Conservation (phyloP, 805 yeast species). For the Kodamaea neixiangensis region DNA sequence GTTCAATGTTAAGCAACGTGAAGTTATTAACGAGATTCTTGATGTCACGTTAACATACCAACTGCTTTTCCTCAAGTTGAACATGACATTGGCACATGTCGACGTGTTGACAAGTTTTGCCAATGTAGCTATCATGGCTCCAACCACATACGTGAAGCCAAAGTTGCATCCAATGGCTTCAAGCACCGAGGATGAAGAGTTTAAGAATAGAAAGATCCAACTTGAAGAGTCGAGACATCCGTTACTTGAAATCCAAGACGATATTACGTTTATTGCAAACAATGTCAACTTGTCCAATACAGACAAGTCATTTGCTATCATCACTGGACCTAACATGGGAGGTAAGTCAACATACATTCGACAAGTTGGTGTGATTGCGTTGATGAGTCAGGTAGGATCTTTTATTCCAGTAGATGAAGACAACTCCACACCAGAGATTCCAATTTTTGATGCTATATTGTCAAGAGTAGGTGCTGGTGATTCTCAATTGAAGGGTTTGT, state of each 20-base stretch:
- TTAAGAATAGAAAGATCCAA: constrained; percentile 46
- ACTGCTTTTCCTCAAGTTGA: constrained; percentile 71
- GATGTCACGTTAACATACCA: constrained; percentile 78
- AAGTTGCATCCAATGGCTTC: constrained; percentile 55
- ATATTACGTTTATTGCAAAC: constrained; percentile 85
- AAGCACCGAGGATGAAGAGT: constrained; percentile 21
- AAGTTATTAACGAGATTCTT: constrained; percentile 80
- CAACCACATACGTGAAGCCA: constrained; percentile 79
- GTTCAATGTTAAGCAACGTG: constrained; percentile 74
- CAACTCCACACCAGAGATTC: constrained; percentile 58
- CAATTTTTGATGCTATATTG: constrained; percentile 85
- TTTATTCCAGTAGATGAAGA: constrained; percentile 69
- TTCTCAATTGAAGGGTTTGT: constrained; percentile 93
- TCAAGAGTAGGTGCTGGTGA: constrained; percentile 99
- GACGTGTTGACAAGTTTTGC: constrained; percentile 90
- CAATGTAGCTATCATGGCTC: constrained; percentile 74
- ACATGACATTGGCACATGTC: constrained; percentile 64
- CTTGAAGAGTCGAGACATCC: constrained; percentile 90
- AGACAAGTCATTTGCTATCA: constrained; percentile 69
- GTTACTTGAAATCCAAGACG: constrained; percentile 90
- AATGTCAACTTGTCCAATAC: constrained; percentile 66
- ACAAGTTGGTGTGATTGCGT: constrained; percentile 82
- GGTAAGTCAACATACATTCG: constrained; percentile 94
- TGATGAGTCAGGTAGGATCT: constrained; percentile 88
- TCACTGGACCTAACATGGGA: constrained; percentile 98